Evolutionary conservation across 2,329 filamentous ascomycete species (phyloP).

Genomic region (Neonectria neomacrospora): DNA sequence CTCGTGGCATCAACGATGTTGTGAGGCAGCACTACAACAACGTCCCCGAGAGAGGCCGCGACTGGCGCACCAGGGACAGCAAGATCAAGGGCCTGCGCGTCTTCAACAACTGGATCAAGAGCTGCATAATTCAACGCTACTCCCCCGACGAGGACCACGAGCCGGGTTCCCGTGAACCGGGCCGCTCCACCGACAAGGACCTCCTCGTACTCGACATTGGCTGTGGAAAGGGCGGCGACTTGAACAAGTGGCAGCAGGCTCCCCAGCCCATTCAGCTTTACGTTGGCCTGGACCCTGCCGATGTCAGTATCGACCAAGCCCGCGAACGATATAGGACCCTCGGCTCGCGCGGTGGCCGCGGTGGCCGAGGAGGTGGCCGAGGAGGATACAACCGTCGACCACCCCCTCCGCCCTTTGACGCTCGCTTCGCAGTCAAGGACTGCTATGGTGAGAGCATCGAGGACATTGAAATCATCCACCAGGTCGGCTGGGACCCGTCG

Average conservation of each 20-base stretch:
- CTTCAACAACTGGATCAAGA: slow-evolving; percentile 99
- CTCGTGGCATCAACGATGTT: slow-evolving; percentile 77
- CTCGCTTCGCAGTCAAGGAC: slow-evolving; percentile 89
- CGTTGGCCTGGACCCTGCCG: slow-evolving; percentile 92
- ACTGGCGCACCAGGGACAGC: slow-evolving; percentile 94
- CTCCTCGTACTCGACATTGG: slow-evolving; percentile 92
- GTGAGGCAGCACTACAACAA: slow-evolving; percentile 96
- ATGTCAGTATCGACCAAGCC: slow-evolving; percentile 91
- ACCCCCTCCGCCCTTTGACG: slow-evolving; percentile 76
- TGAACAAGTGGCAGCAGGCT: slow-evolving; percentile 95
- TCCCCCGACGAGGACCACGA: slow-evolving; percentile 81
- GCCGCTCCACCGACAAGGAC: slow-evolving; percentile 64
- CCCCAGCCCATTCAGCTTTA: slow-evolving; percentile 93
- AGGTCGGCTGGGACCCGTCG: slow-evolving; percentile 88
- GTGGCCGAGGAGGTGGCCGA: slow-evolving; percentile 60
- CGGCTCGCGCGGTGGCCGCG: slow-evolving; percentile 67
- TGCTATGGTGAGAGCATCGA: slow-evolving; percentile 89
- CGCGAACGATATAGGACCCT: slow-evolving; percentile 83
- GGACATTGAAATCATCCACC: slow-evolving; percentile 81
- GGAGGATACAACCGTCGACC: slow-evolving; percentile 52
- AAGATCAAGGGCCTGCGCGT: slow-evolving; percentile 93
- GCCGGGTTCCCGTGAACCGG: slow-evolving; percentile 67
- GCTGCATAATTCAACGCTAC: slow-evolving; percentile 96
- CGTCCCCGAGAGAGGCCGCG: slow-evolving; percentile 90
- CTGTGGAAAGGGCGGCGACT: slow-evolving; percentile 94